Evolutionary conservation across 441 rosid genomes (phyloP), one percentile per base, ranked within the genome.

Genomic region (Viola pubescens): DNA sequence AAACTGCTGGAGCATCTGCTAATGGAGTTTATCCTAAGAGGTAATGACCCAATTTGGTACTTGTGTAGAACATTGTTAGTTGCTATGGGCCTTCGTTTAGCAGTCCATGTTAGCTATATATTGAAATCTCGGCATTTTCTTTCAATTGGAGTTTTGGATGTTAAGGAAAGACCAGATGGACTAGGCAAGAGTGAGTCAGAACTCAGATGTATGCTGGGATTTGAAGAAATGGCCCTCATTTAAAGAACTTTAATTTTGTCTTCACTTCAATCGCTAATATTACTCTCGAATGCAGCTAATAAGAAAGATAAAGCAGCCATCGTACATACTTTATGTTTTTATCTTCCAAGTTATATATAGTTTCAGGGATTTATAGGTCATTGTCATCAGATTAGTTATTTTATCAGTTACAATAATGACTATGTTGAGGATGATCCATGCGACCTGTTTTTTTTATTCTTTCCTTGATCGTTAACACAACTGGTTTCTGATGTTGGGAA

Each of bases 11-110:
- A 69, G 74, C 82, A 53, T 77, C 95, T 68, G 87, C 95, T 40
- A 89, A 89, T 64, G 97, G 95, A 58, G 87, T 58, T 75, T 77
- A 86, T 77, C 85, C 94, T 38, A 91, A 85, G 75, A 91, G 98
- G 97, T 81, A 79, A 55, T 67, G 56, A 34, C 52, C 9, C 45
- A 55, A 0, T 1, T 55, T 55, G 58, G 12, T 52, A 47, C 12
- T 41, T 48, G 38, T 45, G 37, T 42, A 37, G 34, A 26, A 26
- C 34, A 26, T 26, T 26, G 34, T 0, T 26, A 26, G 34, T 26
- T 49, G 52, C 39, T 48, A 9, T 56, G 56, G 55, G 54, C 56
- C 54, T 40, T 49, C 55, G 48, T 37, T 6, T 40, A 8, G 41
- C 44, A 9, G 16, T 58, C 43, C 54, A 13, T 34, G 59, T 8